Evolutionary conservation across 2,329 filamentous ascomycete genomes (phyloP), one percentile per base, ranked within the genome.

Genomic region (Plectosphaerella sp.): DNA sequence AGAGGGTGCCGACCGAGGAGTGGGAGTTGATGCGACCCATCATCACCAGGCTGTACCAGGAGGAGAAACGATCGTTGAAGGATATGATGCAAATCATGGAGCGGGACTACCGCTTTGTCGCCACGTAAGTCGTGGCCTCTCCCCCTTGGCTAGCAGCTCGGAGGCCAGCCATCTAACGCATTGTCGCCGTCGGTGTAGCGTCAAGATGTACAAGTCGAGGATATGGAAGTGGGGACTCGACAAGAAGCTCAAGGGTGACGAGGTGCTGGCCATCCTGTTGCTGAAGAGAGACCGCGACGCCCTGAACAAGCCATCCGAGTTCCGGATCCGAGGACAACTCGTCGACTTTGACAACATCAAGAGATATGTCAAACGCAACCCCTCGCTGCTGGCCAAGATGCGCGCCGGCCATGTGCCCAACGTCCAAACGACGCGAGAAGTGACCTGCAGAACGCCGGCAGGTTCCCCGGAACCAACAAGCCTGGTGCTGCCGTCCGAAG

Each of bases 141-240:
- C 18, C 42, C 18, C 41, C 47, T 36, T 11, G 12, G 47, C 42
- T 41, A 22, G 22, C 9, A 24, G 24, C 42, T 47, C 18, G 16
- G 51, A 18, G 11, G 12, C 2, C 24, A 8, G 14, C 2, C 24
- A 8, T 16, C 33, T 50, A 22, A 16, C 25, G 52, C 45, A 41
- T 42, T 41, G 16, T 49, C 11, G 28, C 8, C 8, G 28, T 9
- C 28, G 28, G 11, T 33, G 22, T 52, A 72, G 69, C 18, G 67
- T 69, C 50, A 72, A 71, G 57, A 73, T 73, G 68, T 73, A 70
- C 60, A 73, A 73, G 62, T 72, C 70, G 45, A 65, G 70, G 45
- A 71, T 73, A 47, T 69, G 65, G 62, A 67, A 68, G 56, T 73
- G 71, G 71, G 67, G 68, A 5, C 64, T 73, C 42, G 68, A 71